phyloP scores from a whole-genome alignment of 1,139 yeast species.

The Suhomyces bokatorum region DNA sequence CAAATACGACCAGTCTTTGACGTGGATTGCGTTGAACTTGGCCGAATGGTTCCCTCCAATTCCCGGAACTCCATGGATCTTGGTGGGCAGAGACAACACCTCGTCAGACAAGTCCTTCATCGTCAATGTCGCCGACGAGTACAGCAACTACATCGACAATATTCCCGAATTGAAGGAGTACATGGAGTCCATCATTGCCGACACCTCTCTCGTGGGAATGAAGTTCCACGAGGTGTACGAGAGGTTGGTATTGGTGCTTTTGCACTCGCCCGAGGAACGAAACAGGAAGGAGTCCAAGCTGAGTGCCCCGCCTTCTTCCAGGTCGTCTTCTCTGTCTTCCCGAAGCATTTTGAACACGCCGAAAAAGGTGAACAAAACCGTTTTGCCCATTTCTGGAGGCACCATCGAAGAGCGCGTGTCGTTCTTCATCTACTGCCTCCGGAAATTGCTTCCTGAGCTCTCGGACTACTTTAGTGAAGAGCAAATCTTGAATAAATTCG shows the following conservation, averaged over 20 bases:
- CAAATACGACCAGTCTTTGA: conserved; percentile 76
- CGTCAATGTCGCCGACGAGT: conserved; percentile 49
- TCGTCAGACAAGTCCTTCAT: conserved; percentile 27
- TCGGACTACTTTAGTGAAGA: conserved; percentile 80
- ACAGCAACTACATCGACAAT: conserved; percentile 45
- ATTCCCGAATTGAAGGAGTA: conserved; percentile 30
- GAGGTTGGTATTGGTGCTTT: conserved; percentile 68
- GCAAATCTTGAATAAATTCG: conserved; percentile 63
- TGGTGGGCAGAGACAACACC: conserved; percentile 41
- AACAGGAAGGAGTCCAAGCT: conserved; percentile 7
- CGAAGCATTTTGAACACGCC: conserved; percentile 4
- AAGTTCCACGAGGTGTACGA: conserved; percentile 72
- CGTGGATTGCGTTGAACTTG: conserved; percentile 85
- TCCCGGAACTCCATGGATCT: conserved; percentile 44
- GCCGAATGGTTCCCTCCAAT: conserved; percentile 89
- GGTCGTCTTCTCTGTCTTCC: conserved; percentile 9
- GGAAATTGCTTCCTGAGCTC: conserved; percentile 71
- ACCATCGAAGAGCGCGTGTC: conserved; percentile 69
- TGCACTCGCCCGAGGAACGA: conserved; percentile 64
- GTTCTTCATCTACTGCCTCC: conserved; percentile 66
- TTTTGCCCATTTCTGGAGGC: conserved; percentile 61
- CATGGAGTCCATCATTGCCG: conserved; percentile 29
- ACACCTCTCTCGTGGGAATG: conserved; percentile 36
- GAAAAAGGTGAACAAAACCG: conserved; percentile 33
- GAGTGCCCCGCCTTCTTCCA: conserved; percentile 1